Percentiles rank a stretch among this genome's conserved stretches.
Evolutionary conservation across 2,329 filamentous ascomycete genomes (phyloP).

Genomic region (Fusarium mangiferae): DNA sequence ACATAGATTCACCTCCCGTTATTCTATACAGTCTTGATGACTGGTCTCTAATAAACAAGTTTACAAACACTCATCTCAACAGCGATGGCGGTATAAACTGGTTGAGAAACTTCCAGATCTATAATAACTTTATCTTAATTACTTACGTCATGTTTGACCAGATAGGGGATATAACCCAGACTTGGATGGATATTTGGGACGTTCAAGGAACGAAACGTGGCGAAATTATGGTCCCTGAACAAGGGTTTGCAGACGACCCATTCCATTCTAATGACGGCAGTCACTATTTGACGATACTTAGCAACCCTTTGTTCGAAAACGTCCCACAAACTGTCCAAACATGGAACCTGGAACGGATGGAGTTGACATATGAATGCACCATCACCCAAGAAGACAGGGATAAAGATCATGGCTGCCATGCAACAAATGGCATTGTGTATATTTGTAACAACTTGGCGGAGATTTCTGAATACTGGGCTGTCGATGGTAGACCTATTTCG

Average conservation of each 20-base stretch:
- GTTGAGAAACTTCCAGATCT: not conserved
- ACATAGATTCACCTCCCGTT: not conserved
- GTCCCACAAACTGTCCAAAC: not conserved
- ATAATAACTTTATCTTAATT: not conserved
- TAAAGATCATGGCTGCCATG: not conserved
- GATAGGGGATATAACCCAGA: not conserved
- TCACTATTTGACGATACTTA: not conserved
- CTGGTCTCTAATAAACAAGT: not conserved
- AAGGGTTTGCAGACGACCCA: not conserved
- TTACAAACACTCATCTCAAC: not conserved
- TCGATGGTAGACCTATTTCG: not conserved
- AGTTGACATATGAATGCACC: not conserved
- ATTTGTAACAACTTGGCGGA: not conserved
- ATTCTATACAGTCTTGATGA: not conserved
- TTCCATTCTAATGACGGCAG: not conserved
- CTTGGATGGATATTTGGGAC: constrained; percentile 17
- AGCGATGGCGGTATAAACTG: not conserved
- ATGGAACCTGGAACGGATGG: not conserved
- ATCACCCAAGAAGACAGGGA: not conserved
- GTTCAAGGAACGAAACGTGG: not conserved
- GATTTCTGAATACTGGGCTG: not conserved
- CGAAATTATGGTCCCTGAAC: not conserved
- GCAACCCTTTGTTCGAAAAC: not conserved
- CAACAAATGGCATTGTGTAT: not conserved
- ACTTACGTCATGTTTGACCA: not conserved